phyloP scores from a whole-genome alignment of 2,329 filamentous ascomycete genomes.

The Fusarium gaditjirri region DNA sequence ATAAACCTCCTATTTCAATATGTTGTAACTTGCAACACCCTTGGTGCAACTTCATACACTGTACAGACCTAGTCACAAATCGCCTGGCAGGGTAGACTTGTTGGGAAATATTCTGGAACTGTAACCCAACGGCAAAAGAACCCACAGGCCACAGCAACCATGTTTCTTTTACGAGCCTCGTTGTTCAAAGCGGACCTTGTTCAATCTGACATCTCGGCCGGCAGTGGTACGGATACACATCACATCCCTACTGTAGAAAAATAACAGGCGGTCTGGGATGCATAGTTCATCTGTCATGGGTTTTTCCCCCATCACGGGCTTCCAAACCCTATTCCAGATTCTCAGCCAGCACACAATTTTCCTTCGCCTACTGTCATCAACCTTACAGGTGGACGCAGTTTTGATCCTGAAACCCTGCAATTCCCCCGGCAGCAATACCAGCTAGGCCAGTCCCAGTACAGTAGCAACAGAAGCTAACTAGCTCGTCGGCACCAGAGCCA shows the following conservation, averaged over 20 bases:
- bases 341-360: conserved; percentile 15
- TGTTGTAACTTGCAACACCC: neutral
- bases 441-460: neutral
- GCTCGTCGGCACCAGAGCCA: conserved; percentile 43
- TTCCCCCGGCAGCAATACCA: conserved; percentile 15
- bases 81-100: conserved; percentile 18
- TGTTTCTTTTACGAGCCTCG: conserved; percentile 13
- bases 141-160: conserved; percentile 16
- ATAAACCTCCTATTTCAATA: conserved; percentile 13
- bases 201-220: conserved; percentile 31
- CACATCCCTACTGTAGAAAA: neutral
- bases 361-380: conserved; percentile 14
- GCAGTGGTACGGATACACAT: conserved; percentile 9
- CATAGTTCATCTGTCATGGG: conserved; percentile 11
- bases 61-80: neutral
- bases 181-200: conserved; percentile 29
- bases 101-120: conserved; percentile 35
- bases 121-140: conserved; percentile 13
- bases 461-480: neutral
- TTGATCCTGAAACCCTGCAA: conserved; percentile 30
- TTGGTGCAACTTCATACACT: conserved; percentile 3
- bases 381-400: conserved; percentile 24
- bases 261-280: conserved; percentile 13
- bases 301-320: conserved; percentile 31
- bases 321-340: conserved; percentile 33